Base-by-base conservation (phyloP, 768 basidiomycete species). In the Multifurca ochricompacta region DNA sequence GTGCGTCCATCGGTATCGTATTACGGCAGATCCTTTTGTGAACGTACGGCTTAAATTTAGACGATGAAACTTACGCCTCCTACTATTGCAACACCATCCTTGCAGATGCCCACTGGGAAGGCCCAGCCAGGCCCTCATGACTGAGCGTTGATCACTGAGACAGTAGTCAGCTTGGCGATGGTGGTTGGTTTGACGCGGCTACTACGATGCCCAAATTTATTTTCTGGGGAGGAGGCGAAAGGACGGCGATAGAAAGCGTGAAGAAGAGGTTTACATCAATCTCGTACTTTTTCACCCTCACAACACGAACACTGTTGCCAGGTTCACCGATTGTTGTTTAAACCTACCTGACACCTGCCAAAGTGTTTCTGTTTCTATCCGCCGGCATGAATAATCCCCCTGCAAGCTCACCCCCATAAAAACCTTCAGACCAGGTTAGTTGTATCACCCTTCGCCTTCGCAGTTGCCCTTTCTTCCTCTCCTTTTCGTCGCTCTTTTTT, bases 401-500 rank as follows among this genome's bases (percentile, higher is more conserved):
- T 30, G 27, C 37, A 6, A 39, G 37, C 7, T 8, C 27, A 25
- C n/a, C 18, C 43, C 36, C 36, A 46, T 53, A 53, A 53, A 53
- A 36, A 6, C 44, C 18, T 21, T 44, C 42, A 7, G 25, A n/a
- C 9, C 23, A 34, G 36, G 28, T 14, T 36, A 37, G 36, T 30
- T n/a, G 1, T n/a, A 6, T 36, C 30, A 11, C 51, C 11, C 37
- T 30, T 32, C 52, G 4, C 11, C 37, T 30, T 32, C 52, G 4
- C 42, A 46, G 32, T 35, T 23, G 36, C 23, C 39, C 48, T 32
- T n/a, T 27, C 44, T 39, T 53, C 36, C 36, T 23, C 44, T 45
- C 52, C 30, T 52, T 44, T 35, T 41, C 11, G 51, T 52, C 51
- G 8, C 44, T 53, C 52, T n/a, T 53, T 53, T 53, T 28, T 32